Conservation (phyloP, 2,329 filamentous ascomycete species). For the Aspergillus proliferans region DNA sequence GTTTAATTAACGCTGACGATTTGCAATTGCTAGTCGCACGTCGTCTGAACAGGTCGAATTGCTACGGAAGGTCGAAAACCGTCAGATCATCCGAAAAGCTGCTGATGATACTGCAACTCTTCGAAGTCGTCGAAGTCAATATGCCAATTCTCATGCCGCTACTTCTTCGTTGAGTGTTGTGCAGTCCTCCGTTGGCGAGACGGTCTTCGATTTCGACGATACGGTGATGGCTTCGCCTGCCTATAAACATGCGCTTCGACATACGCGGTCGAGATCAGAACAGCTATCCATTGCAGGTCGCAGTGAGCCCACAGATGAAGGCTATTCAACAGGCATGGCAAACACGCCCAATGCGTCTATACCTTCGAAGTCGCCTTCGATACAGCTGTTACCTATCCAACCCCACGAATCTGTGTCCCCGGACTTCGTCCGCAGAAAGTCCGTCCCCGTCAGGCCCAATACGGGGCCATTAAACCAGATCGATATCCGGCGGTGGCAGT, state of each 20-base stretch:
- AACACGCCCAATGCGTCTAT: constrained; percentile 9
- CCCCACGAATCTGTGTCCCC: constrained; percentile 10
- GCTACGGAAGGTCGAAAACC: constrained; percentile 26
- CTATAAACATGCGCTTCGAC: constrained; percentile 17
- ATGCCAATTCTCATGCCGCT: constrained; percentile 18
- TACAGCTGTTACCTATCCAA: constrained; percentile 10
- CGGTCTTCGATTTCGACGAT: constrained; percentile 28
- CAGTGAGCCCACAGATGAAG: constrained; percentile 19
- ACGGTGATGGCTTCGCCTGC: constrained; percentile 19
- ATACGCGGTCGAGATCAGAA: constrained; percentile 7
- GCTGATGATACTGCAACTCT: constrained; percentile 34
- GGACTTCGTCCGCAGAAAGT: constrained; percentile 14
- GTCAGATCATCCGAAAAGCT: constrained; percentile 29
- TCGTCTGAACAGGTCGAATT: constrained; percentile 30
- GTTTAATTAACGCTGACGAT: background rate
- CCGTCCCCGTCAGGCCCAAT: constrained; percentile 10
- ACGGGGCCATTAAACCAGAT: constrained; percentile 2
- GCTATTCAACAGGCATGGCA: constrained; percentile 19
- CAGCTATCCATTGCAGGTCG: constrained; percentile 3
- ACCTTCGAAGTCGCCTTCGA: constrained; percentile 4
- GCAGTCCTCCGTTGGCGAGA: constrained; percentile 21
- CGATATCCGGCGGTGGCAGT: constrained; percentile 15
- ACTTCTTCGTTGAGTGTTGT: constrained; percentile 21
- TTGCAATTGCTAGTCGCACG: constrained; percentile 16
- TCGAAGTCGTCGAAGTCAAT: constrained; percentile 19